These are phyloP conservation scores for Plasmodium vivax DNA, from an alignment of 169 alveolate species.

Conservation along the genomic window DNA sequence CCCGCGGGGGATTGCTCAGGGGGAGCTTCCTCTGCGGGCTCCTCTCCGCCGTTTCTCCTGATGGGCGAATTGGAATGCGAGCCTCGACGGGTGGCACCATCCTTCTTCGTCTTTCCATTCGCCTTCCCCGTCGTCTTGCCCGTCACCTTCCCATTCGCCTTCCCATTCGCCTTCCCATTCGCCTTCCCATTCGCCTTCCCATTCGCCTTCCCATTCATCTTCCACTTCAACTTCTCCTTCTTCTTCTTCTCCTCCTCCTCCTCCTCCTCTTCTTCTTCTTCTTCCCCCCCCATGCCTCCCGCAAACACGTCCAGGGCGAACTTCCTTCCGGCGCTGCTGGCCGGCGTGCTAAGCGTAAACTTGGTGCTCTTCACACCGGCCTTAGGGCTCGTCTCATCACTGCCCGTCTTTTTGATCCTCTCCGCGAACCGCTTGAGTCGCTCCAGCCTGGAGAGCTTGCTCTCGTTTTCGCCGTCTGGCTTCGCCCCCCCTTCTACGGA, in stretches of 20 bases:
- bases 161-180: too few species aligned
- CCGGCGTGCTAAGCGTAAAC: conserved; percentile 15
- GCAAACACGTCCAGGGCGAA: not conserved
- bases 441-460: conserved; percentile 41
- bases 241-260: not conserved
- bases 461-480: not conserved
- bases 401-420: conserved; percentile 6
- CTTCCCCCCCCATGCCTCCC: not conserved
- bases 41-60: not conserved
- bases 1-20: not conserved
- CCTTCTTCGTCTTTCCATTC: not conserved
- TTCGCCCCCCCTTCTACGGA: conserved; percentile 27
- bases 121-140: too few species aligned
- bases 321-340: not conserved
- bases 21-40: not conserved
- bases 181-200: not conserved
- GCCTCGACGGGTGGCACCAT: not conserved
- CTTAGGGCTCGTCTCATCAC: not conserved
- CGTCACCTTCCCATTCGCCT: too few species aligned
- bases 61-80: not conserved
- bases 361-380: not conserved
- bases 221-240: not conserved
- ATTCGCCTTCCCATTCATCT: not conserved
- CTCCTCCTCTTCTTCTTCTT: not conserved
- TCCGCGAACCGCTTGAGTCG: conserved; percentile 38